Evolutionary conservation across 2,329 filamentous ascomycete species (phyloP), one percentile per base, ranked within the genome.

Genomic region (Colletotrichum neosansevieriae): DNA sequence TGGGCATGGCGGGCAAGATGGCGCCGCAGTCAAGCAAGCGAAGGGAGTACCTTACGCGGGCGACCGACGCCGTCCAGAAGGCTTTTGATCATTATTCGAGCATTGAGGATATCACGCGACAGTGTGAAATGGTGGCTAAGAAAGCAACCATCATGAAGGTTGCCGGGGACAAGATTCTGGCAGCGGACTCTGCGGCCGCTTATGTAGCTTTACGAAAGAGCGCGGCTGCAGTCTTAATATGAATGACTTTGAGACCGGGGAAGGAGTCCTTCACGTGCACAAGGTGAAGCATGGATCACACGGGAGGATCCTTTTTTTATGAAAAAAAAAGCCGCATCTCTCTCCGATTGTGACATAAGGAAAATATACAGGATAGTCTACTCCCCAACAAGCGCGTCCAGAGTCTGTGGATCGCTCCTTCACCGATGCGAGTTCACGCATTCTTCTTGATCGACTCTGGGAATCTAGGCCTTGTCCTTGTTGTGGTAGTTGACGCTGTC

Each of bases 401-500:
- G 36, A 62, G 56, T 69, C 67, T 69, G 62, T 62, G 67, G 63
- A 62, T 67, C 58, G 62, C 62, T 62, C 57, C 63, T 21, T 53
- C 50, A 21, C 29, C 29, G 11, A 32, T 51, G 54, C 65, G 40
- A 45, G 40, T 29, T 58, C 24, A 57, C 42, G 49, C 57, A 59
- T 38, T 49, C 47, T 49, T 32, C 32, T 45, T 10, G 9, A 47
- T 34, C 13, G 29, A 19, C 24, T 50, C 40, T 67, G 78, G 76
- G 70, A 38, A 44, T 38, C 59, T 65, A 68, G 34, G 79, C 77
- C 88, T 93, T 94, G 85, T 97, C 91, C 85, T 92, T 92, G 86
- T 97, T 94, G 90, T 98, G 94, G 86, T 97, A 95, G 90, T 98
- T 98, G 86, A 98, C 94, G 68, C 86, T 88, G 73, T 91, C 86